Percentiles rank a stretch among this genome's conserved stretches.
Conservation (phyloP, 345 rosid species). For the Eucalyptus microcorys region DNA sequence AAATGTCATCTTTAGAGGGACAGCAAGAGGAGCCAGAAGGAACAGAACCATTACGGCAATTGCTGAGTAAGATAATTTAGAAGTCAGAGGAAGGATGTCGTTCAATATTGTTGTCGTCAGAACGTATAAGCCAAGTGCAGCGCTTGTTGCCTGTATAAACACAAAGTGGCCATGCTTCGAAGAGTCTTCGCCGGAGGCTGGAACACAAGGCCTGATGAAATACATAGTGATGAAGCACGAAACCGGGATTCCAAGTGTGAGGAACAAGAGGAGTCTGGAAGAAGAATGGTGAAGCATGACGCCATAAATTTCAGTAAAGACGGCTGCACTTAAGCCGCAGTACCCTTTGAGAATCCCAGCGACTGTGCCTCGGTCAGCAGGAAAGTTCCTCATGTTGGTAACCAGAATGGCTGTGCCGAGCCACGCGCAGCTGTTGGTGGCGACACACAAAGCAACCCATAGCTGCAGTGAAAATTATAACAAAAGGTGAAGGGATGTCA, state of each 20-base stretch:
- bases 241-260: constrained; percentile 46
- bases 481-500: background rate
- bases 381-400: constrained; percentile 72
- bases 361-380: constrained; percentile 45
- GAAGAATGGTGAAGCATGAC: constrained; percentile 40
- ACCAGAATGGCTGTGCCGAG: constrained; percentile 52
- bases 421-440: constrained; percentile 59
- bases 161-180: constrained; percentile 34
- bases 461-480: constrained; percentile 18
- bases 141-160: constrained; percentile 33
- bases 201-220: constrained; percentile 46
- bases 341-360: constrained; percentile 68
- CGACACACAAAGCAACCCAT: constrained; percentile 52
- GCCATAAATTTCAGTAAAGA: constrained; percentile 44
- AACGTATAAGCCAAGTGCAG: constrained; percentile 40
- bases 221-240: constrained; percentile 44
- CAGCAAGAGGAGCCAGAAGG: constrained; percentile 53
- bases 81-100: constrained; percentile 20
- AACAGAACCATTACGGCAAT: constrained; percentile 35
- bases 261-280: constrained; percentile 47
- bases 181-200: constrained; percentile 36
- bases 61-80: constrained; percentile 13
- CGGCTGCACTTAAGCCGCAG: constrained; percentile 54
- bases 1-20: constrained; percentile 58
- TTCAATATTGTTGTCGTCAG: constrained; percentile 25